Conservation (phyloP, 2,329 filamentous ascomycete genomes). For the Penicillium italicum region DNA sequence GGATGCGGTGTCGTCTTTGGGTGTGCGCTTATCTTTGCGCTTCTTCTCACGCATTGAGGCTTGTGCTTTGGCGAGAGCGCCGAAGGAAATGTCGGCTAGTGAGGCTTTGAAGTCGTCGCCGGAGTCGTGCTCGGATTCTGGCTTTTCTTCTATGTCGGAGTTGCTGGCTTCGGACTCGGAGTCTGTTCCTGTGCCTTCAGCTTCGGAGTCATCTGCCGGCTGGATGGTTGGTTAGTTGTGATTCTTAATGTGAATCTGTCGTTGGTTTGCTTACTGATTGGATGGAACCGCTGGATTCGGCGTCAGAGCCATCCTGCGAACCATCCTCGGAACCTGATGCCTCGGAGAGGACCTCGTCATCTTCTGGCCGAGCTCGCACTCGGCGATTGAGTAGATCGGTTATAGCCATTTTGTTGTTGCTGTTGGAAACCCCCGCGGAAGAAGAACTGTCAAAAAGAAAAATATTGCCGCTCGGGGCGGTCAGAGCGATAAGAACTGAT, state of each 20-base stretch:
- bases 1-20: conserved; percentile 19
- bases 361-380: conserved; percentile 39
- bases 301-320: conserved; percentile 19
- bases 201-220: conserved; percentile 4
- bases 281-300: conserved; percentile 13
- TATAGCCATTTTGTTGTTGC: conserved; percentile 32
- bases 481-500: conserved; percentile 20
- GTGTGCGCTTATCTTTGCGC: conserved; percentile 19
- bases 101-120: conserved; percentile 36
- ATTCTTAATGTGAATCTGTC: not conserved
- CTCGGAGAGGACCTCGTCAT: conserved; percentile 40
- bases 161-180: conserved; percentile 41
- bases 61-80: conserved; percentile 83
- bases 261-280: conserved; percentile 15
- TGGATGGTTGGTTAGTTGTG: not conserved
- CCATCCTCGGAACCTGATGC: conserved; percentile 24
- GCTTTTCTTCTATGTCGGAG: conserved; percentile 29
- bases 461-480: conserved; percentile 30
- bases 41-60: conserved; percentile 55
- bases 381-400: conserved; percentile 41
- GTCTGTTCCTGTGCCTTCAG: conserved; percentile 23
- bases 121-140: conserved; percentile 25
- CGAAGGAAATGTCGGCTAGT: conserved; percentile 71
- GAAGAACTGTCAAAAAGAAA: conserved; percentile 17
- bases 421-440: conserved; percentile 8